These are phyloP conservation scores for Scopulariopsis brevicaulis DNA, from an alignment of 2,329 filamentous ascomycete species.

Conservation along the genomic window DNA sequence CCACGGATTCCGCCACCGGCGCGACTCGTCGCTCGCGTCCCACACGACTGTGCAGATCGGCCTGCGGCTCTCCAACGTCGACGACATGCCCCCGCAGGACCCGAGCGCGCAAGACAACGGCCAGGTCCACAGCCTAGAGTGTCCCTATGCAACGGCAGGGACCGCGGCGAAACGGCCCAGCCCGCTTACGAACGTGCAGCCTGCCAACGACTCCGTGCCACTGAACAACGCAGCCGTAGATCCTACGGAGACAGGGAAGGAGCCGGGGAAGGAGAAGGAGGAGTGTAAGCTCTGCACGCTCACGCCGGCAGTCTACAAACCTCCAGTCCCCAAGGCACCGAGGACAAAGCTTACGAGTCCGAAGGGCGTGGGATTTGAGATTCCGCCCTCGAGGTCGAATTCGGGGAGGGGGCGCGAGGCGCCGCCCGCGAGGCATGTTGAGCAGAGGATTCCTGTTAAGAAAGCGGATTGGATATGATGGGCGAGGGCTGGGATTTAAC, in stretches of 20 bases:
- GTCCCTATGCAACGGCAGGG: constrained; percentile 13
- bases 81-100: constrained; percentile 30
- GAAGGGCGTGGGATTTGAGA: constrained; percentile 28
- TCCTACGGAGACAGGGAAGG: too few relatives aligned
- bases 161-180: constrained; percentile 15
- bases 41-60: constrained; percentile 63
- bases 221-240: constrained; percentile 6
- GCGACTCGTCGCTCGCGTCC: constrained; percentile 52
- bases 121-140: constrained; percentile 26
- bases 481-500: not conserved
- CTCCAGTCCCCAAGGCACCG: constrained; percentile 17
- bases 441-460: not conserved
- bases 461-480: constrained; percentile 19
- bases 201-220: constrained; percentile 10
- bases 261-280: constrained; percentile 6
- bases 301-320: constrained; percentile 39
- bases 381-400: not conserved
- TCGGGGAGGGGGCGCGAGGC: not conserved
- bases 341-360: constrained; percentile 29
- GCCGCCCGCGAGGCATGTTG: not conserved
- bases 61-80: constrained; percentile 50
- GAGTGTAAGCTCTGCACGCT: constrained; percentile 25
- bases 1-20: constrained; percentile 32
- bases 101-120: constrained; percentile 14
- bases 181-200: constrained; percentile 12